phyloP scores from a whole-genome alignment of 1,284 basidiomycete species.

The Ustilago cynodontis region DNA sequence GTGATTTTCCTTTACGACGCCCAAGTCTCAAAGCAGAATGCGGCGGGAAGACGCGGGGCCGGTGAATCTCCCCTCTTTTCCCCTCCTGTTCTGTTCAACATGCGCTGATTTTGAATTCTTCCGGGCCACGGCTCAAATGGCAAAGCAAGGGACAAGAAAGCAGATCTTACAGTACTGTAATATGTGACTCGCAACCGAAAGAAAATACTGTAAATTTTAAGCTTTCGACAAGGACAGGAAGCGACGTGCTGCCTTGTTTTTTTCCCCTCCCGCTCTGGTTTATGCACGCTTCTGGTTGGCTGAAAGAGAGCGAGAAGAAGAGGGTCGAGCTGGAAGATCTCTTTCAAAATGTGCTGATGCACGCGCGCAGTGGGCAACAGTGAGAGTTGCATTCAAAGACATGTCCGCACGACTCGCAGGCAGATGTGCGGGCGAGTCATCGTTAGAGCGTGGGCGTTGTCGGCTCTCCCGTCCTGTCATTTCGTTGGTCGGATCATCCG shows the following conservation, averaged over 20 bases:
- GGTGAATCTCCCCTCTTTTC: not conserved
- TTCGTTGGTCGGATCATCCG: not conserved
- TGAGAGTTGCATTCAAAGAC: not conserved
- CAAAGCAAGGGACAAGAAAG: not conserved
- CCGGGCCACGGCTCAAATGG: conserved; percentile 5
- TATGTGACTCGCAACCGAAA: conserved; percentile 10
- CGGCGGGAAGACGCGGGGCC: conserved; percentile 12
- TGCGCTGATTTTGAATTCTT: not conserved
- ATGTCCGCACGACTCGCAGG: not conserved
- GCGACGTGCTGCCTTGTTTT: not conserved
- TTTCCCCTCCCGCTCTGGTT: not conserved
- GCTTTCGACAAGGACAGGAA: not conserved
- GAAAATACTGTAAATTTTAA: not conserved
- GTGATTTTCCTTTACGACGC: not conserved
- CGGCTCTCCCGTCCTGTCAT: not conserved
- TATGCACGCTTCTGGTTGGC: conserved; percentile 30
- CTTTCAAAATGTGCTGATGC: conserved; percentile 2
- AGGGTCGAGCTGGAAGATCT: conserved; percentile 24
- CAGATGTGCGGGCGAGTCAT: conserved; percentile 18
- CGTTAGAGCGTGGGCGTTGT: not conserved
- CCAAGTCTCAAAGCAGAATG: not conserved
- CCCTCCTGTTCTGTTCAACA: not conserved
- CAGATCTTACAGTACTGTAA: too few relatives aligned
- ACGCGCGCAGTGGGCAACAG: conserved; percentile 4
- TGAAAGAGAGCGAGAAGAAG: not conserved